These are phyloP conservation scores for Fusarium euwallaceae DNA, from an alignment of 2,329 filamentous ascomycete genomes.

Conservation along the genomic window DNA sequence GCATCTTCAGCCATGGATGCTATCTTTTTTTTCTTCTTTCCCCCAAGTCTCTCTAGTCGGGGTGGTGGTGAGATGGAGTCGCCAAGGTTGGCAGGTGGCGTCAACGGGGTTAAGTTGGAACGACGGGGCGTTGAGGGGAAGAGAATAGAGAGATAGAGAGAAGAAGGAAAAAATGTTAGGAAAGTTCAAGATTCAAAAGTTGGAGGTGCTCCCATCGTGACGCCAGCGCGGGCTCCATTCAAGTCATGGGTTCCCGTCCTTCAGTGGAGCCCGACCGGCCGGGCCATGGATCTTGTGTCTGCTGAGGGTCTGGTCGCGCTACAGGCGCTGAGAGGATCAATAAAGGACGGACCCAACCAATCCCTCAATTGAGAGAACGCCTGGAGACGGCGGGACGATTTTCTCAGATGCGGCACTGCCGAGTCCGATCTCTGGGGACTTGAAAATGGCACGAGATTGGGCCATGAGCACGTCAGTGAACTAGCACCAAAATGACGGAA, in stretches of 20 bases:
- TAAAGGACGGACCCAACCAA: background rate
- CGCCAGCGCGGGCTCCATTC: background rate
- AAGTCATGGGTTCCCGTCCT: constrained; percentile 3
- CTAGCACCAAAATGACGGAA: background rate
- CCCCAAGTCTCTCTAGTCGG: too few species aligned
- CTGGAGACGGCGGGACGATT: constrained; percentile 1
- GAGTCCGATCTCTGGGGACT: constrained; percentile 3
- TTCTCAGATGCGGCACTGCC: constrained; percentile 4
- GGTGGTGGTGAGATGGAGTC: background rate
- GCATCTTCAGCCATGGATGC: constrained; percentile 12
- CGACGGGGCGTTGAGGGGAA: background rate
- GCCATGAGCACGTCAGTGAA: constrained; percentile 8
- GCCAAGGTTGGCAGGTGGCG: background rate
- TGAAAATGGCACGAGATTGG: constrained; percentile 23
- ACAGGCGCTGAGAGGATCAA: constrained; percentile 5
- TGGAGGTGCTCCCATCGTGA: background rate
- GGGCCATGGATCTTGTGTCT: constrained; percentile 6
- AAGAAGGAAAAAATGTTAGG: background rate
- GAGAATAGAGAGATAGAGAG: background rate
- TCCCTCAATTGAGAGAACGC: background rate
- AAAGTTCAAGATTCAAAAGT: background rate
- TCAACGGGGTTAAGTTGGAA: background rate
- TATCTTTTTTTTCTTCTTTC: background rate
- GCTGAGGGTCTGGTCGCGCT: background rate
- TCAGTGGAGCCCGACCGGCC: background rate